Conservation (phyloP, 2,329 filamentous ascomycete species). For the Neonectria neomacrospora region DNA sequence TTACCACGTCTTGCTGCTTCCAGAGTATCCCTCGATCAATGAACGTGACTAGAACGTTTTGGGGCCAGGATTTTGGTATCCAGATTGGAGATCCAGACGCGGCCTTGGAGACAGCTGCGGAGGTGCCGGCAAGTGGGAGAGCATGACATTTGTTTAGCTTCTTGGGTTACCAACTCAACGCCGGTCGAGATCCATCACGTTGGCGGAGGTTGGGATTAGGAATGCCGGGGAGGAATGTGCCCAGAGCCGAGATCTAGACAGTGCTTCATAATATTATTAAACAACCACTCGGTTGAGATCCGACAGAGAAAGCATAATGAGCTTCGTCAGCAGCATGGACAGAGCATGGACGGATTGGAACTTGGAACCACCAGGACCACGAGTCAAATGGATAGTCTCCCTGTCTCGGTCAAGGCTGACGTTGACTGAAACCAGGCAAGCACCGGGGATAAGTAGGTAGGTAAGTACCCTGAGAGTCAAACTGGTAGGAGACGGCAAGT, state of each 20-base stretch:
- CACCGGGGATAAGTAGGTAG: background rate
- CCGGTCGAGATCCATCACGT: background rate
- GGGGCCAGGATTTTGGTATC: background rate
- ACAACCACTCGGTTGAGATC: background rate
- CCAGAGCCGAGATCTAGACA: background rate
- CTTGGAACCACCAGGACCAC: constrained; percentile 13
- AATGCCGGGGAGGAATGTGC: constrained; percentile 1
- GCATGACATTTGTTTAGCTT: background rate
- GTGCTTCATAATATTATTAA: background rate
- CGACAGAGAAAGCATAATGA: background rate
- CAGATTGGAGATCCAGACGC: no score
- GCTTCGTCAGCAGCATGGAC: constrained; percentile 10
- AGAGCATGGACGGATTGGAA: background rate
- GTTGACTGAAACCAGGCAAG: background rate
- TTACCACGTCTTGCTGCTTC: constrained; percentile 2
- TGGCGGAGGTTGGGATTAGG: background rate
- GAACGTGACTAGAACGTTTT: background rate
- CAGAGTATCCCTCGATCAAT: background rate
- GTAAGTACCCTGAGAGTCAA: constrained; percentile 1
- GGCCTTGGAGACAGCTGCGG: background rate
- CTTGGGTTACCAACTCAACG: background rate
- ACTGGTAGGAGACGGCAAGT: background rate
- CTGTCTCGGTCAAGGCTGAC: constrained; percentile 1
- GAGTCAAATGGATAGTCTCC: constrained; percentile 10
- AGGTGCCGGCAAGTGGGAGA: background rate